A percentile compares a stretch with the other conserved stretches of the same genome.
phyloP scores from a whole-genome alignment of 345 rosid genomes.

The Eucalyptus urophylla region DNA sequence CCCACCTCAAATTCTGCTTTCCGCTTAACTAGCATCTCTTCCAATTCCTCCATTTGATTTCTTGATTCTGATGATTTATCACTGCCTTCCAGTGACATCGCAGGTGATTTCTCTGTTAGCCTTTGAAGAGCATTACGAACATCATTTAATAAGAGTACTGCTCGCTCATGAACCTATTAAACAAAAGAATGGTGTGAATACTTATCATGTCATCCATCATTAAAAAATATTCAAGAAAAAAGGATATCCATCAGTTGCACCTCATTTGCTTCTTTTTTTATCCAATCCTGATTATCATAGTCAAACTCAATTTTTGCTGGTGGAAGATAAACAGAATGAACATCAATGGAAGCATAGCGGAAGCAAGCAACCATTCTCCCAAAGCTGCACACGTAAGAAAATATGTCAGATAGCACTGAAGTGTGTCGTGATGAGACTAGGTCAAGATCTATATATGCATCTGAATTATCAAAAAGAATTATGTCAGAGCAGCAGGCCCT shows the following conservation, averaged over 20 bases:
- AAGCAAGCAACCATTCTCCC: constrained; percentile 98
- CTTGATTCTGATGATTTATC: constrained; percentile 14
- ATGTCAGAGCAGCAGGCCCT: not conserved
- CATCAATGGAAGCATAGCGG: constrained; percentile 83
- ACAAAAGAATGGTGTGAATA: not conserved
- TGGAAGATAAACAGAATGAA: constrained; percentile 77
- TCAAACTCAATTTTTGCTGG: constrained; percentile 71
- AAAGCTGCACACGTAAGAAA: constrained; percentile 33
- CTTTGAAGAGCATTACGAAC: constrained; percentile 45
- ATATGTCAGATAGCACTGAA: not conserved
- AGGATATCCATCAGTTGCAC: constrained; percentile 8
- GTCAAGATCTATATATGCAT: not conserved
- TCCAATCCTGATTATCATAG: constrained; percentile 75
- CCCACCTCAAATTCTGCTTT: constrained; percentile 74
- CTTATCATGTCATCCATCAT: not conserved
- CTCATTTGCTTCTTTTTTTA: constrained; percentile 70
- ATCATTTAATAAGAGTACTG: constrained; percentile 54
- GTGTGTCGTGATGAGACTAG: not conserved
- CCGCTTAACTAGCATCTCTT: constrained; percentile 48
- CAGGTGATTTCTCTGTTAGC: constrained; percentile 31
- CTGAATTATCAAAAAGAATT: not conserved
- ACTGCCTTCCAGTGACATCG: constrained; percentile 12
- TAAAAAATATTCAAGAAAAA: not conserved
- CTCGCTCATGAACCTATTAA: constrained; percentile 41
- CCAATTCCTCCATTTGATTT: constrained; percentile 40